Percentiles rank a stretch among this genome's conserved stretches.
These are phyloP conservation scores for Globisporangium yorkense DNA, from an alignment of 352 stramenopile species.

Conservation along the genomic window DNA sequence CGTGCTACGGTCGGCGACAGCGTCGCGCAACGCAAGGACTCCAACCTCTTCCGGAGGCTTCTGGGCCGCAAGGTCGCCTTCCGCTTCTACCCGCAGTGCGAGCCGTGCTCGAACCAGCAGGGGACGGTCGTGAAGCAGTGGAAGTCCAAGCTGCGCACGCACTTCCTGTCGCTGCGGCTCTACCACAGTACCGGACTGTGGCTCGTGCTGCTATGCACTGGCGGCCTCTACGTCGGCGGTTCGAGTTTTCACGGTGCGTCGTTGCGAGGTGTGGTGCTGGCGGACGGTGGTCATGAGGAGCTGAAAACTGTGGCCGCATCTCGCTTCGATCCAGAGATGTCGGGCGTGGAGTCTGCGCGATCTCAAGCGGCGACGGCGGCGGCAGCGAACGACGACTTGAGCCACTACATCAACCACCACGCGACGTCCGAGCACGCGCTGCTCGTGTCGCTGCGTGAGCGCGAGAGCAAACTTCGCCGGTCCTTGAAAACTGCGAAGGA, in stretches of 20 bases:
- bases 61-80: slow-evolving; percentile 47
- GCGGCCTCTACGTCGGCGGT: slow-evolving; percentile 62
- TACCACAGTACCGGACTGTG: slow-evolving; percentile 79
- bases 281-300: background rate
- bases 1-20: slow-evolving; percentile 17
- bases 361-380: background rate
- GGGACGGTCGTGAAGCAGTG: slow-evolving; percentile 53
- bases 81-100: slow-evolving; percentile 83
- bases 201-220: slow-evolving; percentile 76
- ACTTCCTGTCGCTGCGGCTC: slow-evolving; percentile 51
- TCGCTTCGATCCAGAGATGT: slow-evolving; percentile 30
- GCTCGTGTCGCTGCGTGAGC: slow-evolving; percentile 43
- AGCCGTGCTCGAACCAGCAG: slow-evolving; percentile 78
- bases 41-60: slow-evolving; percentile 30
- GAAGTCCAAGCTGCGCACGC: slow-evolving; percentile 58
- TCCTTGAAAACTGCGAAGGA: slow-evolving; percentile 21
- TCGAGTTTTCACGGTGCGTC: slow-evolving; percentile 47
- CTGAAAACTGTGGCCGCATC: too few relatives aligned
- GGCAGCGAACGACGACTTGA: slow-evolving; percentile 9
- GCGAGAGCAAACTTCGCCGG: slow-evolving; percentile 45
- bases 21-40: slow-evolving; percentile 53
- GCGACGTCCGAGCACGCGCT: slow-evolving; percentile 37
- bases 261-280: background rate
- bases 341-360: slow-evolving; percentile 21
- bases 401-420: slow-evolving; percentile 14